A percentile compares a stretch with the other conserved stretches of the same genome.
These are phyloP conservation scores for Hymenoscyphus salicellus DNA, from an alignment of 2,329 filamentous ascomycete genomes.

Conservation along the genomic window DNA sequence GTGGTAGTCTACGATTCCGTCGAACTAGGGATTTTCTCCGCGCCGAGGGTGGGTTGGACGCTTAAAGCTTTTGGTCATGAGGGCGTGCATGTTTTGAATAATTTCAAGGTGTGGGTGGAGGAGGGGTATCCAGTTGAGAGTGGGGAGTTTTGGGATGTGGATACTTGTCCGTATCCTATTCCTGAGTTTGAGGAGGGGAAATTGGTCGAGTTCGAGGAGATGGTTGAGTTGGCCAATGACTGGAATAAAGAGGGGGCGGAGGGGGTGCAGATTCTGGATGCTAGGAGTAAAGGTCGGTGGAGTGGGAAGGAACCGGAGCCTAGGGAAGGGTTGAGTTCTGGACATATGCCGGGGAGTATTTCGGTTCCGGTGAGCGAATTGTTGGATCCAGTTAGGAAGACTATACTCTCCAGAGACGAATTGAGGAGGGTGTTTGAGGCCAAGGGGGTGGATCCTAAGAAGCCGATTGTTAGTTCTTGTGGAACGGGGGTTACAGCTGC, in stretches of 20 bases:
- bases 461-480: conserved; percentile 82
- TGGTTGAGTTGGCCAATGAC: conserved; percentile 73
- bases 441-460: conserved; percentile 75
- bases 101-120: conserved; percentile 91
- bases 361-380: conserved; percentile 77
- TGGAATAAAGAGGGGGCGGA: conserved; percentile 79
- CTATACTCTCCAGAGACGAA: conserved; percentile 69
- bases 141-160: conserved; percentile 67
- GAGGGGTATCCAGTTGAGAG: conserved; percentile 77
- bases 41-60: conserved; percentile 92
- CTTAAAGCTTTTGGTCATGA: conserved; percentile 84
- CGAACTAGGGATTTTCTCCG: conserved; percentile 90
- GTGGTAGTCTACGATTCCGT: conserved; percentile 93
- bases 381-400: conserved; percentile 78
- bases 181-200: conserved; percentile 56
- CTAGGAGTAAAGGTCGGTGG: conserved; percentile 75
- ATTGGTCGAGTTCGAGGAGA: conserved; percentile 78
- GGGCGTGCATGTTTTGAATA: conserved; percentile 87
- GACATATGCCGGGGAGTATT: conserved; percentile 86
- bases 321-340: conserved; percentile 77
- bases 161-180: conserved; percentile 63
- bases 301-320: conserved; percentile 82
- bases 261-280: conserved; percentile 85
- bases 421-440: conserved; percentile 72
- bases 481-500: conserved; percentile 93